Base-by-base conservation (phyloP, 768 basidiomycete species). In the Cyathus striatus region DNA sequence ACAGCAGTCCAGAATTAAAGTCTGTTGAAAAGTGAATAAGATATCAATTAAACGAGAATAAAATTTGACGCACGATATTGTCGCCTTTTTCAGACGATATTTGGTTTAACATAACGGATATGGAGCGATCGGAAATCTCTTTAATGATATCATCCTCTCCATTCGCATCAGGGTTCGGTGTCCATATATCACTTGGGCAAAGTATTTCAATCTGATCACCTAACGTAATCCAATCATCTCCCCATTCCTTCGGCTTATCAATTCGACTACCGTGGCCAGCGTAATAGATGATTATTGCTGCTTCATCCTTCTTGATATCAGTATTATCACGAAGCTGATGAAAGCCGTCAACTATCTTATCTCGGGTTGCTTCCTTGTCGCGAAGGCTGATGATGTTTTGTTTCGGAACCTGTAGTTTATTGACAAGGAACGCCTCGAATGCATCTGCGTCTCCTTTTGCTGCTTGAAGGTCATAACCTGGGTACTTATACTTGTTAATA, bases 261-360 rank as follows among this genome's bases (percentile, higher is more conserved):
- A 4, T n/a, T 9, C 16, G 13, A 13, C 20, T n/a, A n/a, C 45
- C 41, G 39, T 43, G 49, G 27, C 45, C 49, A 21, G 49, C 49
- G 17, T 43, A 49, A 16, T 46, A 49, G 12, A 49, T 43, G 9
- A 49, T 21, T 9, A 49, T 47, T 13, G 49, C 41, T 43, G 43
- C n/a, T 30, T 9, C 40, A 20, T 36, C 34, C 6, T 38, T 13
- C 12, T 10, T 10, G 17, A 49, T 49, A 2, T 13, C n/a, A 2
- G 27, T 23, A 18, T 43, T 45, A 2, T 17, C 14, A 4, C 24
- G 38, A 10, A 49, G 23, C 12, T 18, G 20, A 1, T 17, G 20
- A 16, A 49, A 36, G 18, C n/a, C 27, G n/a, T n/a, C n/a, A n/a
- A 30, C 9, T 30, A 30, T 30, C 9, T n/a, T n/a, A n/a, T 30